Evolutionary conservation across 345 rosid genomes (phyloP).

Genomic region (Hibiscus syriacus): DNA sequence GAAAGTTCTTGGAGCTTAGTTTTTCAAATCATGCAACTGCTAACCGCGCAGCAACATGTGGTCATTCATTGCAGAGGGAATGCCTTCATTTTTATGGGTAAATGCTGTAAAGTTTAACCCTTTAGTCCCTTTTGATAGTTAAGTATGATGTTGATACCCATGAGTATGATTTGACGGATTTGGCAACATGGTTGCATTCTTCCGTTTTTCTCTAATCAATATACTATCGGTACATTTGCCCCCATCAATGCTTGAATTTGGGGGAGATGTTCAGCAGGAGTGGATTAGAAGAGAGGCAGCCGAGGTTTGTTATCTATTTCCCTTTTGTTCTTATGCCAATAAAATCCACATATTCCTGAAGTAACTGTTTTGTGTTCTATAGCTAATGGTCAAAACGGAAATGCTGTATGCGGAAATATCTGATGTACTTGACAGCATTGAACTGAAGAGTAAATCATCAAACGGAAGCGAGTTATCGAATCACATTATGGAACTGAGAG

Average conservation of each 20-base stretch:
- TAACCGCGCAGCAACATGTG: slow-evolving; percentile 94
- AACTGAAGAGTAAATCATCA: slow-evolving; percentile 39
- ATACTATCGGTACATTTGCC: slow-evolving; percentile 79
- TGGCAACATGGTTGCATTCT: slow-evolving; percentile 95
- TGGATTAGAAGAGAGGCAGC: slow-evolving; percentile 78
- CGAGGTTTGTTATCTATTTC: slow-evolving; percentile 30
- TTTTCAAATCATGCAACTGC: slow-evolving; percentile 97
- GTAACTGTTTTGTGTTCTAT: slow-evolving; percentile 12
- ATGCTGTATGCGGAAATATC: slow-evolving; percentile 57
- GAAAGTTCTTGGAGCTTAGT: slow-evolving; percentile 94
- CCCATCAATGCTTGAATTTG: slow-evolving; percentile 65
- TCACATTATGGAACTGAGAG: slow-evolving; percentile 52
- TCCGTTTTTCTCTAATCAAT: slow-evolving; percentile 85
- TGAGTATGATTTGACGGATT: slow-evolving; percentile 40
- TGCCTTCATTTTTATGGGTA: slow-evolving; percentile 98
- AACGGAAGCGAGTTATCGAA: slow-evolving; percentile 40
- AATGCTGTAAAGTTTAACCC: slow-evolving; percentile 8
- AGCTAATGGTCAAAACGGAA: slow-evolving; percentile 65
- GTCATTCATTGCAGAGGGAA: slow-evolving; percentile 96
- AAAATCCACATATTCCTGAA: background rate
- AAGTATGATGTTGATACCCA: slow-evolving; percentile 10
- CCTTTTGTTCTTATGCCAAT: background rate
- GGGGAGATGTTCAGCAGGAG: slow-evolving; percentile 48
- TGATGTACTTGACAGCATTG: slow-evolving; percentile 47
- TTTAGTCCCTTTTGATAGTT: background rate